Base-by-base conservation (phyloP, 441 rosid species). In the Syzygium syzygioides region DNA sequence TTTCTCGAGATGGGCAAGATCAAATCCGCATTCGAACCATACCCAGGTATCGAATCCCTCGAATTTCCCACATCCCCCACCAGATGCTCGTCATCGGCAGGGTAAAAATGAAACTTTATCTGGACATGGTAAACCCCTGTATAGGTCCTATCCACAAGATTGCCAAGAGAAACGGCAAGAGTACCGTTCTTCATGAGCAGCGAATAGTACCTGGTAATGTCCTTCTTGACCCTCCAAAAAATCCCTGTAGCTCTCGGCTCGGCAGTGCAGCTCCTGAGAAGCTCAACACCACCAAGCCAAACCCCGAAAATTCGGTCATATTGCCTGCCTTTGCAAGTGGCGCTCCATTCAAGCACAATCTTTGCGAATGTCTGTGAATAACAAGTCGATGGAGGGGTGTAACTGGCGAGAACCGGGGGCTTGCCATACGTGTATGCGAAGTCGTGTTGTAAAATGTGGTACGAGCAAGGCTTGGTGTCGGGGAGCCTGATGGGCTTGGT, bases 191-290 rank as follows among this genome's bases (percentile, higher is more conserved):
- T 94, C 71, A 92, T 66, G 86, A 98, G 95, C 88, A 95, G 79
- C 13, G 99, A 96, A 84, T 88, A 91, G 86, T 98, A 98, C 98
- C 93, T 94, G 3, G 98, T 96, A 20, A 98, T 89, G 89, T 96
- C 99, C 95, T 98, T 98, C 90, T 92, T 85, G 0, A 98, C 97
- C 14, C 93, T 94, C 99, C 98, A 98, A 48, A 95, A 86, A 52
- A 94, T 95, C n/a, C 99, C 99, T 54, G 92, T 93, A 2, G 93
- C 86, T 14, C 91, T 92, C 11, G 99, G 99, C 94, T 98, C 99
- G 20, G 98, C 99, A 20, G 99, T 94, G 93, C 99, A 96, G 93
- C 99, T 95, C 86, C 99, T 93, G 88, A 97, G 97, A 93, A 97
- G 95, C 96, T 96, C 99, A 7, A 94, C 98, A 3, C 98, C 99